Base-by-base conservation (phyloP, 2,329 filamentous ascomycete genomes). In the Sporothrix protearum region DNA sequence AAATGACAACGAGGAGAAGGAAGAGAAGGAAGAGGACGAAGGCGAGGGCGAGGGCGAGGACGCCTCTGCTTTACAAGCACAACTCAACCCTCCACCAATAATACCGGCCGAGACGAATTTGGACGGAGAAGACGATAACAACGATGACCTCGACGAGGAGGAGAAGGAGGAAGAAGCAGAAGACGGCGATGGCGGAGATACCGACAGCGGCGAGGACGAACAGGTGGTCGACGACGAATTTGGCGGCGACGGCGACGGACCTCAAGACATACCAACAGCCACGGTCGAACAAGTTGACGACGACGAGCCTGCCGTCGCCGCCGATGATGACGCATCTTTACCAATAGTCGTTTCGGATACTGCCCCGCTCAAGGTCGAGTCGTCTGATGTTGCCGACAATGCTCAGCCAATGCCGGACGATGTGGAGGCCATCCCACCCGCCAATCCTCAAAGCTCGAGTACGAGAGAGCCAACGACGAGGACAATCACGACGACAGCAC, bases 81-180 rank as follows among this genome's bases (percentile, higher is more conserved):
- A 66, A 28, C 25, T 49, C 22, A 25, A 10, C 63, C 64, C 28
- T 67, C 64, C 64, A 22, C 64, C 45, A 67, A 67, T 51, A 66
- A 33, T 30, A 66, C 25, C 63, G 19, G 4, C 42, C 42, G 63
- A n/a, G 25, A n/a, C 19, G 14, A 42, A 12, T 42, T 42, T n/a
- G 3, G 42, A 47, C n/a, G 47, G 10, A 8, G 45, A 68, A 9
- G 47, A 25, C 14, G 16, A 68, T 2, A 19, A 42, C 10, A 14
- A 36, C n/a, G 49, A 57, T 12, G 12, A 30, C 8, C 10, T 36
- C 7, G 49, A 67, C 33, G 59, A 42, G 2, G 71, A 57, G 16
- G 28, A 42, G 2, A 25, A 6, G 7, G 36, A 45, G 6, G n/a
- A 25, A 28, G n/a, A 68, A 12, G 59, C 12, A 39, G 64, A 68